Percentiles rank a stretch among this genome's conserved stretches.
Evolutionary conservation across 441 rosid genomes (phyloP).

Genomic region (Adansonia rubrostipa): DNA sequence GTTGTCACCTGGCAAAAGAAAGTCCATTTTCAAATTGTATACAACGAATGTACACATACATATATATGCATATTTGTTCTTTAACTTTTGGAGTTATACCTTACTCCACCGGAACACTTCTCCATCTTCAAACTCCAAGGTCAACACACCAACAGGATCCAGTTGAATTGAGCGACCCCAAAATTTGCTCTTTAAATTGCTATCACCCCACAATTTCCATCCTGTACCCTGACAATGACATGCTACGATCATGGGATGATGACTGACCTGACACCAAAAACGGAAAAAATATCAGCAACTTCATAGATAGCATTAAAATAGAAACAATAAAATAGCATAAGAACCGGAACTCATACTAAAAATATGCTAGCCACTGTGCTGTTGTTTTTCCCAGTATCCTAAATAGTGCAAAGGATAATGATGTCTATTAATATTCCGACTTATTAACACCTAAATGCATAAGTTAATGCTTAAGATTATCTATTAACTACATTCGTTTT

Average conservation of each 20-base stretch:
- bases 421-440: background rate
- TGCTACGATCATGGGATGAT: constrained; percentile 92
- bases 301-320: background rate
- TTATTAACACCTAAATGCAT: background rate
- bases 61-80: background rate
- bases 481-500: background rate
- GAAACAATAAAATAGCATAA: background rate
- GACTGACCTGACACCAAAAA: constrained; percentile 75
- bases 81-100: constrained; percentile 42
- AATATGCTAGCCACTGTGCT: background rate
- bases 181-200: constrained; percentile 86
- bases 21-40: background rate
- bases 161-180: constrained; percentile 97
- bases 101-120: constrained; percentile 83
- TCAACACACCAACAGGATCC: constrained; percentile 81
- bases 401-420: background rate
- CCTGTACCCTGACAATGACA: constrained; percentile 89
- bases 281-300: constrained; percentile 25
- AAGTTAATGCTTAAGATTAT: background rate
- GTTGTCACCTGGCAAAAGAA: constrained; percentile 68
- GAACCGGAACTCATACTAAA: background rate
- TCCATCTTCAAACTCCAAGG: constrained; percentile 81
- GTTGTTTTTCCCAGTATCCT: background rate
- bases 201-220: constrained; percentile 91
- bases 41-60: background rate